A percentile compares a stretch with the other conserved stretches of the same genome.
Evolutionary conservation across 2,329 filamentous ascomycete genomes (phyloP).

Genomic region (Trichoderma asperellum): DNA sequence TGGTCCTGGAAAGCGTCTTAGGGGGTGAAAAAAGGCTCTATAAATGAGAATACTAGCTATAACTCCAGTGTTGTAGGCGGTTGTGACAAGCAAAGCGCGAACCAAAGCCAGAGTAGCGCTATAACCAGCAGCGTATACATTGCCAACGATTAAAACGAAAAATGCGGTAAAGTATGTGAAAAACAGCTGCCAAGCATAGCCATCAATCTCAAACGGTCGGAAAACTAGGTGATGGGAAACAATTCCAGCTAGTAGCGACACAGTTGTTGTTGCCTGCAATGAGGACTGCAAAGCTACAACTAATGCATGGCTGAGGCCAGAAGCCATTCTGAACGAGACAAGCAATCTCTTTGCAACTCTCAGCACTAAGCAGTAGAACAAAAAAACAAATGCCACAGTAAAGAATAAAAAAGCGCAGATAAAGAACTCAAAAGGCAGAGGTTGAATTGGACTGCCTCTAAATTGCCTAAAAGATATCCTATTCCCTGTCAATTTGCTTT

Average conservation of each 20-base stretch:
- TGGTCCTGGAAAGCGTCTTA: conserved; percentile 38
- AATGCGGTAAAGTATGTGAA: background rate
- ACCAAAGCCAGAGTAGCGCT: background rate
- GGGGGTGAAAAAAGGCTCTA: conserved; percentile 35
- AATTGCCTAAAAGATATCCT: background rate
- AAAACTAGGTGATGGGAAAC: conserved; percentile 10
- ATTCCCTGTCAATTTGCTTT: background rate
- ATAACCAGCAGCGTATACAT: background rate
- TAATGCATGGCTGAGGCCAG: background rate
- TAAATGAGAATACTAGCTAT: conserved; percentile 34
- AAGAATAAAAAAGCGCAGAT: background rate
- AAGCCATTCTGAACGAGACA: background rate
- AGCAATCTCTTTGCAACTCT: background rate
- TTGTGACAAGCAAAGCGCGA: background rate
- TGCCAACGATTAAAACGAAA: background rate
- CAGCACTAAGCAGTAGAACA: background rate
- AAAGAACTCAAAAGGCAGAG: background rate
- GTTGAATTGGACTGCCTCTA: background rate
- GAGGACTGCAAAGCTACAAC: background rate
- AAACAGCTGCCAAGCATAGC: conserved; percentile 9
- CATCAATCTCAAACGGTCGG: conserved; percentile 16
- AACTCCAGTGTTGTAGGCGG: conserved; percentile 22
- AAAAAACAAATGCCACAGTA: no score
- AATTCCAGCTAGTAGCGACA: background rate
- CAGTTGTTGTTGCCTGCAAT: background rate